Percentiles rank a stretch among this genome's conserved stretches.
Evolutionary conservation across 768 basidiomycete species (phyloP).

Genomic region (Tricholoma terreum): DNA sequence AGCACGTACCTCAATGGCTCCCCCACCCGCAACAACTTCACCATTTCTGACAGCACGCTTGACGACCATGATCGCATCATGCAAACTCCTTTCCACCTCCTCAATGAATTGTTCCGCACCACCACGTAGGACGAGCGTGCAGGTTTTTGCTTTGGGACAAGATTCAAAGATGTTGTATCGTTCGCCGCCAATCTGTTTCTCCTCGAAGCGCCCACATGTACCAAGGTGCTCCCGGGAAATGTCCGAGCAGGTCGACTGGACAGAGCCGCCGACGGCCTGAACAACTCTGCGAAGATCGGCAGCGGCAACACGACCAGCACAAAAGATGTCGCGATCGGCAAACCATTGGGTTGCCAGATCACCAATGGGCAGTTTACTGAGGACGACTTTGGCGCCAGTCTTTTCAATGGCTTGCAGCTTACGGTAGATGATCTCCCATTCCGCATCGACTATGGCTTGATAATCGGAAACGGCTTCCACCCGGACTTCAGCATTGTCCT

Average conservation of each 20-base stretch:
- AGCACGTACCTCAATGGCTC: slow-evolving; percentile 82
- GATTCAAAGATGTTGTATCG: slow-evolving; percentile 94
- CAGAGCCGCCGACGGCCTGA: slow-evolving; percentile 91
- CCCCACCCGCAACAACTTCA: slow-evolving; percentile 95
- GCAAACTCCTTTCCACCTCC: slow-evolving; percentile 95
- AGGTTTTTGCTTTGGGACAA: slow-evolving; percentile 92
- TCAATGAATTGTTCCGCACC: slow-evolving; percentile 99
- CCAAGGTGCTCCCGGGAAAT: slow-evolving; percentile 89
- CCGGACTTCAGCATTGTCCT: slow-evolving; percentile 98
- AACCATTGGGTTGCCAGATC: slow-evolving; percentile 99
- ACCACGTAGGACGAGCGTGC: slow-evolving; percentile 90
- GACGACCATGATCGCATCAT: slow-evolving; percentile 99
- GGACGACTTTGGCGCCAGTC: slow-evolving; percentile 95
- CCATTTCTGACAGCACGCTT: slow-evolving; percentile 95
- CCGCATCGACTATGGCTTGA: slow-evolving; percentile 98
- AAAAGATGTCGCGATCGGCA: slow-evolving; percentile 98
- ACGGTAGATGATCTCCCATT: slow-evolving; percentile 99
- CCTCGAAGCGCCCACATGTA: slow-evolving; percentile 89
- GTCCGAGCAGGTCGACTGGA: slow-evolving; percentile 95
- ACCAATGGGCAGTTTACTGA: slow-evolving; percentile 97
- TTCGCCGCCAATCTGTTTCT: slow-evolving; percentile 95
- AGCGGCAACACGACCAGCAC: slow-evolving; percentile 90
- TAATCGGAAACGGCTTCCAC: slow-evolving; percentile 97
- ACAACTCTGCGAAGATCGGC: slow-evolving; percentile 92
- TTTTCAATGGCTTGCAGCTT: slow-evolving; percentile 95